phyloP scores from a whole-genome alignment of 495 filamentous ascomycete species.

The Aspergillus affinis region DNA sequence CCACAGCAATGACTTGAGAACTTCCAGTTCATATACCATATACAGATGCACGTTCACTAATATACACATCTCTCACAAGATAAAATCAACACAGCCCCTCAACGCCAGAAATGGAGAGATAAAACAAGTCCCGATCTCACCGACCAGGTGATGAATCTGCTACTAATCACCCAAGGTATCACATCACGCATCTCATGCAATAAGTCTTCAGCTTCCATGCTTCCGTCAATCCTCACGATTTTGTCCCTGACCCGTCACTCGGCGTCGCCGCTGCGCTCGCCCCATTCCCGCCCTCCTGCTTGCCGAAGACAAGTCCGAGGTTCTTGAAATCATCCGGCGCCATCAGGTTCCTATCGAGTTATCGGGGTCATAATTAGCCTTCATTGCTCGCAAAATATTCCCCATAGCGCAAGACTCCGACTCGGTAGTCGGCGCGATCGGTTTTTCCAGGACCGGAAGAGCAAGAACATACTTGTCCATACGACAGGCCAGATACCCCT shows the following conservation, averaged over 20 bases:
- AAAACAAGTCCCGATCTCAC: neutral
- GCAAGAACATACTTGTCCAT: conserved; percentile 82
- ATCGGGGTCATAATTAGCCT: conserved; percentile 4
- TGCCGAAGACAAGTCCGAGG: conserved; percentile 71
- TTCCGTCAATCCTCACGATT: neutral
- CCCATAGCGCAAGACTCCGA: neutral
- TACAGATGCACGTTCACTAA: neutral
- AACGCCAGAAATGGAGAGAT: conserved; percentile 5
- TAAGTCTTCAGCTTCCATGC: neutral
- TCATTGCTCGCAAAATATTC: neutral
- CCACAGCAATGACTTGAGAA: too few relatives aligned
- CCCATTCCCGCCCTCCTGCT: conserved; percentile 20
- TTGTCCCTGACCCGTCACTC: conserved; percentile 5
- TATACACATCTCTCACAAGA: neutral
- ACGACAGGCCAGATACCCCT: conserved; percentile 82
- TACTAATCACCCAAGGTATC: conserved; percentile 5
- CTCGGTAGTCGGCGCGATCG: neutral
- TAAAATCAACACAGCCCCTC: conserved; percentile 1
- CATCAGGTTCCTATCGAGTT: conserved; percentile 77
- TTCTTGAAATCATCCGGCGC: conserved; percentile 91
- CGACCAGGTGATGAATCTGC: neutral
- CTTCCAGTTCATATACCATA: neutral
- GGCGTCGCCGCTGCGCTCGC: conserved; percentile 1
- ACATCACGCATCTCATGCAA: neutral
- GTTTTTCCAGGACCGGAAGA: neutral